Percentiles rank a stretch among this genome's conserved stretches.
Evolutionary conservation across 2,329 filamentous ascomycete species (phyloP).

Genomic region (Alternaria infectoria): DNA sequence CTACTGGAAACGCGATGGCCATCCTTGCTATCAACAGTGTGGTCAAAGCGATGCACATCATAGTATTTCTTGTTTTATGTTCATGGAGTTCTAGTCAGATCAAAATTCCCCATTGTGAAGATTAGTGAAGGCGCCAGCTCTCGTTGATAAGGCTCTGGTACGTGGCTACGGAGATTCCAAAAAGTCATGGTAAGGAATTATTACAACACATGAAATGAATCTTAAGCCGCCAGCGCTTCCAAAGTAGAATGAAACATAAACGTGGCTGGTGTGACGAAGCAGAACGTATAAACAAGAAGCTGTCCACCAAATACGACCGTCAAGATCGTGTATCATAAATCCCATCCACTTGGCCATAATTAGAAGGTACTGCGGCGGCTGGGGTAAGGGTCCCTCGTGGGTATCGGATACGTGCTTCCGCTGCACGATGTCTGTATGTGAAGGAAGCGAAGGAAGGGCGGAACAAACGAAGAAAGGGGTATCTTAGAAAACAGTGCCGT

Average conservation of each 20-base stretch:
- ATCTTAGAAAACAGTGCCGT: constrained; percentile 90
- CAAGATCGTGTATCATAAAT: constrained; percentile 34
- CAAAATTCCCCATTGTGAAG: background rate
- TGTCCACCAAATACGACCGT: constrained; percentile 31
- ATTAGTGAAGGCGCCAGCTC: background rate
- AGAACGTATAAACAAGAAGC: constrained; percentile 28
- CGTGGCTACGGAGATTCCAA: constrained; percentile 8
- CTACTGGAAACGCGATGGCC: background rate
- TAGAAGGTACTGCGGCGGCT: constrained; percentile 18
- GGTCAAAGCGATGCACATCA: background rate
- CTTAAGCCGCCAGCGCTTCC: background rate
- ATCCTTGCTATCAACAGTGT: constrained; percentile 5
- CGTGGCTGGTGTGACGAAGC: constrained; percentile 9
- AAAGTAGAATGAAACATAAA: constrained; percentile 4
- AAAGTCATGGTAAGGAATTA: constrained; percentile 7
- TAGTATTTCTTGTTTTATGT: background rate
- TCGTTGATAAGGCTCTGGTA: constrained; percentile 1
- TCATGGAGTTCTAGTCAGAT: background rate
- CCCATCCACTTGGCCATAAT: constrained; percentile 23
- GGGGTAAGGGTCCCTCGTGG: constrained; percentile 8
- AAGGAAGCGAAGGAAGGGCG: constrained; percentile 33
- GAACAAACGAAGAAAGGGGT: constrained; percentile 44
- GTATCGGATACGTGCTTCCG: constrained; percentile 23
- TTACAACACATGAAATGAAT: constrained; percentile 8
- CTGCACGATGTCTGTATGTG: constrained; percentile 18